These are phyloP conservation scores for Exophiala viscosa DNA, from an alignment of 2,329 filamentous ascomycete species.

Conservation along the genomic window DNA sequence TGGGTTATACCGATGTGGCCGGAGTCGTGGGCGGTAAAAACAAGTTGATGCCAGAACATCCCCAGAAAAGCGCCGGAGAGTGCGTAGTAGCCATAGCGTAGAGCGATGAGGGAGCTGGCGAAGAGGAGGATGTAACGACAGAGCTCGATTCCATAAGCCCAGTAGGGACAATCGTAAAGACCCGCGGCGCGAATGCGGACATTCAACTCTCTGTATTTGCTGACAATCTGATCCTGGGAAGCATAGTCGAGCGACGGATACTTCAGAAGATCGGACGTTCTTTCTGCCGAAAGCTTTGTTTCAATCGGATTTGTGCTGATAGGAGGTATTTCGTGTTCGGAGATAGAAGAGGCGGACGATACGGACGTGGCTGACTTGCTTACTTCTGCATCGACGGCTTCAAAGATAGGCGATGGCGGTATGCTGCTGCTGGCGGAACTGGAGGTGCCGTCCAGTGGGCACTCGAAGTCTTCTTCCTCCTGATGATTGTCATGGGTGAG, in stretches of 20 bases:
- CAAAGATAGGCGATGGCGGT: slow-evolving; percentile 66
- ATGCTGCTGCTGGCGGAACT: slow-evolving; percentile 26
- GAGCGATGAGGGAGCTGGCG: slow-evolving; percentile 55
- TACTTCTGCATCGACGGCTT: slow-evolving; percentile 48
- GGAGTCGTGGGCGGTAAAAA: slow-evolving; percentile 91
- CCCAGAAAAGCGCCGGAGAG: slow-evolving; percentile 73
- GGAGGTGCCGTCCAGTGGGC: slow-evolving; percentile 16
- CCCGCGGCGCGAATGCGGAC: slow-evolving; percentile 68
- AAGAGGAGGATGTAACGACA: slow-evolving; percentile 69
- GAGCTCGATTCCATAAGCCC: slow-evolving; percentile 70
- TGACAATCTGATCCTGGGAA: slow-evolving; percentile 71
- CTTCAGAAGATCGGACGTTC: slow-evolving; percentile 39
- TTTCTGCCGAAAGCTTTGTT: slow-evolving; percentile 15
- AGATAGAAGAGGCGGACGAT: slow-evolving; percentile 57
- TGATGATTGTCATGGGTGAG: slow-evolving; percentile 33
- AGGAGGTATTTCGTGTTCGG: slow-evolving; percentile 35
- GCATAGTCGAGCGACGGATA: slow-evolving; percentile 73
- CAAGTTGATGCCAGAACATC: slow-evolving; percentile 87
- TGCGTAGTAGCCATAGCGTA: slow-evolving; percentile 63
- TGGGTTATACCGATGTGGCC: slow-evolving; percentile 98
- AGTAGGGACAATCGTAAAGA: slow-evolving; percentile 81
- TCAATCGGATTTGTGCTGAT: slow-evolving; percentile 16
- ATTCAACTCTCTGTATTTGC: slow-evolving; percentile 77
- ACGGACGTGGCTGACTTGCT: slow-evolving; percentile 31
- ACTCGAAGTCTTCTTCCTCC: slow-evolving; percentile 32